Evolutionary conservation across 805 yeast genomes (phyloP).

Genomic region (Yarrowia deformans): DNA sequence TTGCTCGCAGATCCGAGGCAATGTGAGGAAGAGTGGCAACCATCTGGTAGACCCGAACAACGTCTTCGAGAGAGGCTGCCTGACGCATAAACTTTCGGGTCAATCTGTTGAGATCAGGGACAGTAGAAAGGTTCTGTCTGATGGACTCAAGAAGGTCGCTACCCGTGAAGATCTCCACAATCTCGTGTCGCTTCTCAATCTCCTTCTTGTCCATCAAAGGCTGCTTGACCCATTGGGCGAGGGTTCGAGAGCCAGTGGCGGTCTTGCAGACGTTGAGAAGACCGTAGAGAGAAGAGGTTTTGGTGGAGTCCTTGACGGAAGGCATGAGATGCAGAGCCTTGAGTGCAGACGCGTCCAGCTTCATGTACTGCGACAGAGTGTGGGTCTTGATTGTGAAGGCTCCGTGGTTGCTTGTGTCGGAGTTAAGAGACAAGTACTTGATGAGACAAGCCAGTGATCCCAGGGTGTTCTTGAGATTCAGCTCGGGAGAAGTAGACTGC

Average conservation of each 20-base stretch:
- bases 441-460: slow-evolving; percentile 73
- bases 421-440: slow-evolving; percentile 68
- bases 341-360: slow-evolving; percentile 88
- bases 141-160: slow-evolving; percentile 69
- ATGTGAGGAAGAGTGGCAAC: slow-evolving; percentile 74
- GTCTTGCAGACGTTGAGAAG: slow-evolving; percentile 88
- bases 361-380: slow-evolving; percentile 81
- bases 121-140: slow-evolving; percentile 66
- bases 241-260: slow-evolving; percentile 82
- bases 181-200: slow-evolving; percentile 70
- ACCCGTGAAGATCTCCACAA: slow-evolving; percentile 62
- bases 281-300: slow-evolving; percentile 74
- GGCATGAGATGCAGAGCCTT: slow-evolving; percentile 89
- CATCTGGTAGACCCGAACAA: slow-evolving; percentile 85
- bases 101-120: slow-evolving; percentile 84
- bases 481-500: slow-evolving; percentile 43
- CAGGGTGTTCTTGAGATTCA: slow-evolving; percentile 61
- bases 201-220: slow-evolving; percentile 74
- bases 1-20: slow-evolving; percentile 58
- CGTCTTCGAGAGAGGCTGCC: slow-evolving; percentile 80
- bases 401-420: slow-evolving; percentile 63
- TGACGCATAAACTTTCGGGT: slow-evolving; percentile 67
- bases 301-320: slow-evolving; percentile 55
- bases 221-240: slow-evolving; percentile 95
- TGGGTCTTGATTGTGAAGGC: slow-evolving; percentile 65